phyloP scores from a whole-genome alignment of 345 rosid species.

The Luvunga scandens region DNA sequence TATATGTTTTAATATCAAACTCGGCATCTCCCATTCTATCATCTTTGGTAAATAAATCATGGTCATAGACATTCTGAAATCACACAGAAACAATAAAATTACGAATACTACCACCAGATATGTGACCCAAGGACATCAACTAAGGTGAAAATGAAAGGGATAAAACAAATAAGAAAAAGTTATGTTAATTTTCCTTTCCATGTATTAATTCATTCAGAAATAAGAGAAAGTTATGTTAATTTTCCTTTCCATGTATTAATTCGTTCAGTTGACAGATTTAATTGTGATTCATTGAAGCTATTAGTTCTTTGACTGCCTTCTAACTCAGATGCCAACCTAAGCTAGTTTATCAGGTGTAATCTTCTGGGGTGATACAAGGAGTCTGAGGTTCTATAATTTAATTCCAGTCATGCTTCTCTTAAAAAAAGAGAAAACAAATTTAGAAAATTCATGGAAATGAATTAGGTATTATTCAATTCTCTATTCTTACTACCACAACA shows the following conservation, averaged over 20 bases:
- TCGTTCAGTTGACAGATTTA: not conserved
- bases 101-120: not conserved
- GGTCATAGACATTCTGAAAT: slow-evolving; percentile 75
- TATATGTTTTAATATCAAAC: slow-evolving; percentile 54
- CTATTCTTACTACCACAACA: too few species aligned
- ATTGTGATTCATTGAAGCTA: not conserved
- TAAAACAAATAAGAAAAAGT: not conserved
- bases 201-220: not conserved
- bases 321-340: not conserved
- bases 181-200: not conserved
- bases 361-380: not conserved
- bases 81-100: not conserved
- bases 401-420: too few species aligned
- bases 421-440: too few species aligned
- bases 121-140: not conserved
- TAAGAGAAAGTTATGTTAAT: not conserved
- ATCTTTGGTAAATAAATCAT: slow-evolving; percentile 80
- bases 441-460: too few species aligned
- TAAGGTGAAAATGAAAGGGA: not conserved
- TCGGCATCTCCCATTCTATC: slow-evolving; percentile 97
- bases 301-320: not conserved
- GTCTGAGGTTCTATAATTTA: not conserved
- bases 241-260: not conserved
- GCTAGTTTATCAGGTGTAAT: too few species aligned
- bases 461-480: too few species aligned